Evolutionary conservation across 495 filamentous ascomycete genomes (phyloP), one percentile per base, ranked within the genome.

Genomic region (Podospora didyma): DNA sequence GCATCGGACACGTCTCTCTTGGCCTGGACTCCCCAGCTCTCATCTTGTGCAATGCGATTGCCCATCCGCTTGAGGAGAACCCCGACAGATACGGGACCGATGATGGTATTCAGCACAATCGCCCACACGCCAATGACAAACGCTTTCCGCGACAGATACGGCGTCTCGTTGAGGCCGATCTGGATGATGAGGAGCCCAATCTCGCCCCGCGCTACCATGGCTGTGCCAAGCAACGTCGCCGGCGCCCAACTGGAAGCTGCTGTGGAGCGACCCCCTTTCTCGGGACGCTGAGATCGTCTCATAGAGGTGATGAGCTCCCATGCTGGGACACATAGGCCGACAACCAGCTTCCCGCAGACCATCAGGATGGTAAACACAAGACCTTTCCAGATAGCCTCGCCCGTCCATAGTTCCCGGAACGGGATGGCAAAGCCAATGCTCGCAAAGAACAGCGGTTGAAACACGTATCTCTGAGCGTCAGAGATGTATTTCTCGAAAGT

Each of bases 401-500:
- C 80, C 2, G 63, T 61, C 64, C 91, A 93, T 75, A 94, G 83
- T 12, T 83, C 67, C 0, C 81, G 79, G 35, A 93, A 86, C 0
- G 89, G 88, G 19, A 95, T 87, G 0, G 88, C 83, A 61, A 93
- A 92, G 1, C 89, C 88, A 39, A 92, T 87, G 0, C 86, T 89
- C 19, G 88, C 84, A 60, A 94, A 95, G 73, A 94, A 93, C 48
- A 90, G 79, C 0, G 89, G 88, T 22, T 82, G 81, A 0, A 94
- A 71, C 2, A 92, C 75, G 22, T 73, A 75, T 7, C 71, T 54
- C 9, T 84, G 74, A 0, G 77, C 67, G 42, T 73, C 63, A 3
- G 68, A 63, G 58, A 82, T 86, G 66, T 88, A 90, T 7, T 63
- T 58, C 22, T 80, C 74, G 60, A 84, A 90, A 6, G 84, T 70